phyloP scores from a whole-genome alignment of 441 rosid genomes.

The Syzygium syzygioides region DNA sequence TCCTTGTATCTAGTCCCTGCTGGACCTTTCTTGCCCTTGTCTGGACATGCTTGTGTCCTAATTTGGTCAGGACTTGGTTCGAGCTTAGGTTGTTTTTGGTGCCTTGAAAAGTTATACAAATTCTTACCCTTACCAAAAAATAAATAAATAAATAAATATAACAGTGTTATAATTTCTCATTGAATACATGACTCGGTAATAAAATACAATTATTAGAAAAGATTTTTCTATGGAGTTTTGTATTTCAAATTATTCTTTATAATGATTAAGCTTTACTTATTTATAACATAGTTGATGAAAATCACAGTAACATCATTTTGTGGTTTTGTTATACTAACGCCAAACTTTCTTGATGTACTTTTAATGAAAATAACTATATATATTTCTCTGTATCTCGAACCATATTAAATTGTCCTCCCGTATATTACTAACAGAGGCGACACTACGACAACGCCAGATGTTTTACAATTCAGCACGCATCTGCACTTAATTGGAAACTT shows the following conservation, averaged over 20 bases:
- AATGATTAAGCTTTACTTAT: not conserved
- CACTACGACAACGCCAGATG: not conserved
- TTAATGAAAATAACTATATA: not conserved
- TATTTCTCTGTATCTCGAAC: not conserved
- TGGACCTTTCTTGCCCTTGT: too few relatives aligned
- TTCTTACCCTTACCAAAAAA: too few relatives aligned
- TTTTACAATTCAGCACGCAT: not conserved
- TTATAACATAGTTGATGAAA: not conserved
- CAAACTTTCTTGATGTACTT: too few relatives aligned
- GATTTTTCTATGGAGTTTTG: not conserved
- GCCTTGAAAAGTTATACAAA: too few relatives aligned
- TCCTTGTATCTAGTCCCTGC: too few relatives aligned
- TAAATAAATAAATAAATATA: not conserved
- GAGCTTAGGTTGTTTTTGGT: too few relatives aligned
- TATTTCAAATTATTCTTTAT: not conserved
- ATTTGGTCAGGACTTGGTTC: too few relatives aligned
- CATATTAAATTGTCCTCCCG: not conserved
- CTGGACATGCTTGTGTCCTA: too few relatives aligned
- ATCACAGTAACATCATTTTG: not conserved
- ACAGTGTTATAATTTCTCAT: not conserved
- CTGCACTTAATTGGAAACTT: not conserved
- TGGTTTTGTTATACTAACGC: not conserved
- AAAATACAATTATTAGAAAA: not conserved
- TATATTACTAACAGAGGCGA: not conserved
- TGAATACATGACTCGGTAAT: not conserved